Conservation (phyloP, 2,329 filamentous ascomycete genomes). For the Xenoacremonium recifei region DNA sequence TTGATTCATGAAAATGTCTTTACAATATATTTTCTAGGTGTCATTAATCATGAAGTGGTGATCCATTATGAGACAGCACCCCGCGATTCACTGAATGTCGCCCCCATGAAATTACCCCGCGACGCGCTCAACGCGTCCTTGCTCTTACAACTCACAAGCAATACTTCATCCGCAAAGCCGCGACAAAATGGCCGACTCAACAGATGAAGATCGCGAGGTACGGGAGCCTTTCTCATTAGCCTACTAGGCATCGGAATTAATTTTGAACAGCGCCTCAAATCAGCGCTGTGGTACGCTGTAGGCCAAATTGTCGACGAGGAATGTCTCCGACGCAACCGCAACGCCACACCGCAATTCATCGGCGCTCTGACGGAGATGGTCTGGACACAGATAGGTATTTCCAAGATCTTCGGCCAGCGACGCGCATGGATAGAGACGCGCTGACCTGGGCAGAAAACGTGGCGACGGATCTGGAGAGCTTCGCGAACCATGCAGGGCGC, state of each 20-base stretch:
- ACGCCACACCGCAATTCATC: slow-evolving; percentile 90
- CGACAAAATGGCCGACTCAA: slow-evolving; percentile 29
- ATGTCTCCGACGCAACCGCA: slow-evolving; percentile 59
- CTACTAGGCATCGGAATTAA: not conserved
- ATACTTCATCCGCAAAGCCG: not conserved
- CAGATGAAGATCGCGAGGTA: slow-evolving; percentile 36
- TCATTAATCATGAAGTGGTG: too few species aligned
- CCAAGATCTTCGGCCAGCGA: not conserved
- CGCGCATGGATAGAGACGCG: not conserved
- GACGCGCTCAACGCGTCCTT: slow-evolving; percentile 1
- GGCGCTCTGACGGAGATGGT: slow-evolving; percentile 82
- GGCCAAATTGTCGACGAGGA: slow-evolving; percentile 89
- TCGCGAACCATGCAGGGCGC: slow-evolving; percentile 74
- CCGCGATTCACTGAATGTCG: not conserved
- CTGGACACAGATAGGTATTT: slow-evolving; percentile 77
- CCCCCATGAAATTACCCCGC: too few species aligned
- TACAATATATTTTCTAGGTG: too few species aligned
- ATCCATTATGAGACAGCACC: not conserved
- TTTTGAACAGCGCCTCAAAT: slow-evolving; percentile 67
- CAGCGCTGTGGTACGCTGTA: slow-evolving; percentile 79
- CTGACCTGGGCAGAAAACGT: slow-evolving; percentile 46
- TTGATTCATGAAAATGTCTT: too few species aligned
- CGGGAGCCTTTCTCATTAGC: not conserved
- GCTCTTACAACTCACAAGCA: slow-evolving; percentile 5
- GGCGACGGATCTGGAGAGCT: slow-evolving; percentile 55